Conservation (phyloP, 1,284 basidiomycete genomes). For the Trametes pubescens region DNA sequence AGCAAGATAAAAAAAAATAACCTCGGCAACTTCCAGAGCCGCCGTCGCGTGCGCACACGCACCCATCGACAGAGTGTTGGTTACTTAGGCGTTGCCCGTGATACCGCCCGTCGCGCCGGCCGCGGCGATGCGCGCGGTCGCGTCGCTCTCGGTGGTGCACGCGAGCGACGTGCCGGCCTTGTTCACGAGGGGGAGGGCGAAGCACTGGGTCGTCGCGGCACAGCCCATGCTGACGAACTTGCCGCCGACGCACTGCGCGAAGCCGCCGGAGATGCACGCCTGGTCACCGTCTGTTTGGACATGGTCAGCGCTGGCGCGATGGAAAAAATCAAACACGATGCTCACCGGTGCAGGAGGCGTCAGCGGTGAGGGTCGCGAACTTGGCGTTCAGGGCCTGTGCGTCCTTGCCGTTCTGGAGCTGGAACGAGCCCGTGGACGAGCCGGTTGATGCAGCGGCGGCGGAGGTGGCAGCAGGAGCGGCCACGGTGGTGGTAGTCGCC, state of each 20-base stretch:
- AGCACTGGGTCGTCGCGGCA: constrained; percentile 51
- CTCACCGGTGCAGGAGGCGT: constrained; percentile 49
- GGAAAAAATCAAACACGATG: neutral
- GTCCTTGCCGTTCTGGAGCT: constrained; percentile 54
- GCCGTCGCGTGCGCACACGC: constrained; percentile 1
- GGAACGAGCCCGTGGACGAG: constrained; percentile 40
- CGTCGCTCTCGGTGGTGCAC: constrained; percentile 61
- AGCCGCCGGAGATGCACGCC: constrained; percentile 45
- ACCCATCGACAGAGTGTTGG: neutral
- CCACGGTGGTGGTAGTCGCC: constrained; percentile 24
- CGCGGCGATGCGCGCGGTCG: constrained; percentile 56
- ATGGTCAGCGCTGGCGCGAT: neutral
- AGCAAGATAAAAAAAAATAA: constrained; percentile 1
- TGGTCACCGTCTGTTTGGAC: constrained; percentile 48
- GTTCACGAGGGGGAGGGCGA: constrained; percentile 68
- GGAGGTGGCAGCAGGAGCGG: constrained; percentile 6
- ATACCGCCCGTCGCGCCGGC: constrained; percentile 56
- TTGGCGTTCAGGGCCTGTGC: constrained; percentile 60
- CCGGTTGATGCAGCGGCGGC: constrained; percentile 30
- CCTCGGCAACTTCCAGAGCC: constrained; percentile 16
- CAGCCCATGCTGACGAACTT: constrained; percentile 55
- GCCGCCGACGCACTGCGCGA: constrained; percentile 54
- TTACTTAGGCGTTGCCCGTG: constrained; percentile 37
- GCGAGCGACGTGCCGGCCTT: constrained; percentile 61
- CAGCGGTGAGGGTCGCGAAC: constrained; percentile 52